Percentiles rank a stretch among this genome's conserved stretches.
Evolutionary conservation across 1,284 basidiomycete genomes (phyloP).

Genomic region (Irpex sp.): DNA sequence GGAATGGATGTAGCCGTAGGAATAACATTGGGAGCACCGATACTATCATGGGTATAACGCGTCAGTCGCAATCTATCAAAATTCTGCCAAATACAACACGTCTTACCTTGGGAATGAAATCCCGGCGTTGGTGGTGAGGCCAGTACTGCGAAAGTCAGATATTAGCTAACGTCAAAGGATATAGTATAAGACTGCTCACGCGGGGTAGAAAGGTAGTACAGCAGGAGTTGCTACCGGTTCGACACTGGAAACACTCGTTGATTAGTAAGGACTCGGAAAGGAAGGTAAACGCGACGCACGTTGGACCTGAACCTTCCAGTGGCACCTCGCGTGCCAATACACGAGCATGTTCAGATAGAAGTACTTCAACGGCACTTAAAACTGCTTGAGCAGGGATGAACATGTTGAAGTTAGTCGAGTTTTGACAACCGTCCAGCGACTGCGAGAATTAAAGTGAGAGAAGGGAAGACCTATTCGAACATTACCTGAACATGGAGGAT

Average conservation of each 20-base stretch:
- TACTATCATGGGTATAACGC: too few relatives aligned
- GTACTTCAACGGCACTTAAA: not conserved
- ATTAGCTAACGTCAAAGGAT: not conserved
- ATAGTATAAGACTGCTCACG: not conserved
- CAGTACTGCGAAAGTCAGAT: not conserved
- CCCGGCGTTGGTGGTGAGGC: not conserved
- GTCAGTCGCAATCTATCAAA: not conserved
- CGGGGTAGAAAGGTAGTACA: not conserved
- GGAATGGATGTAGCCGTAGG: not conserved
- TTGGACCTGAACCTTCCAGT: not conserved
- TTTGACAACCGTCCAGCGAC: conserved; percentile 1
- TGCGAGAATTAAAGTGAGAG: not conserved
- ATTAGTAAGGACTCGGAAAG: not conserved
- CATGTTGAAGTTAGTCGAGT: not conserved
- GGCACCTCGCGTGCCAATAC: not conserved
- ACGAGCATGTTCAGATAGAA: not conserved
- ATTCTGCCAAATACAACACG: not conserved
- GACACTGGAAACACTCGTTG: not conserved
- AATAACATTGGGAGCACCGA: too few relatives aligned
- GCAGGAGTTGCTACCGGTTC: not conserved
- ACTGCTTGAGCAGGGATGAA: not conserved
- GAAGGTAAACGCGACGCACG: not conserved
- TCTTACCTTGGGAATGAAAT: not conserved
- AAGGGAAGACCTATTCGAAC: not conserved
- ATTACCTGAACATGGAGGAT: not conserved